Evolutionary conservation across 2,329 filamentous ascomycete species (phyloP).

Genomic region (Phoma sp.): DNA sequence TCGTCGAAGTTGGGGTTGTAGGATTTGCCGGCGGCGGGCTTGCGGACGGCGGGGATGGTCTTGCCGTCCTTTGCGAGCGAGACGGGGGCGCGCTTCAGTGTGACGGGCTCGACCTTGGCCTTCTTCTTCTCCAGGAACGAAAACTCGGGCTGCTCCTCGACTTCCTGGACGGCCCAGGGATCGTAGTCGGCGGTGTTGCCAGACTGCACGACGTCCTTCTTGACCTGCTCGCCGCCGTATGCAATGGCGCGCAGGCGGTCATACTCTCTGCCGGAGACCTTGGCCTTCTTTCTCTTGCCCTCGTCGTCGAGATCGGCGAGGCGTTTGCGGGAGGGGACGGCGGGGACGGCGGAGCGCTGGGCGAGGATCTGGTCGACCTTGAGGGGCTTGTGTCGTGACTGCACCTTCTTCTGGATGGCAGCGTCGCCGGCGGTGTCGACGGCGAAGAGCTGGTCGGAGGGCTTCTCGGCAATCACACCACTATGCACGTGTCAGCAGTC

Average conservation of each 20-base stretch:
- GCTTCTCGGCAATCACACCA: slow-evolving; percentile 83
- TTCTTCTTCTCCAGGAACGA: slow-evolving; percentile 72
- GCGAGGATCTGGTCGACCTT: slow-evolving; percentile 93
- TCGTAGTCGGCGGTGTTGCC: slow-evolving; percentile 71
- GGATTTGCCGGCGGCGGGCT: slow-evolving; percentile 81
- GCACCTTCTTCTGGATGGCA: slow-evolving; percentile 67
- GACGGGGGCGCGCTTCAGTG: slow-evolving; percentile 77
- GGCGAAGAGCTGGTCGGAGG: slow-evolving; percentile 82
- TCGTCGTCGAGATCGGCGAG: slow-evolving; percentile 73
- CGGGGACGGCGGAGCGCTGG: slow-evolving; percentile 79
- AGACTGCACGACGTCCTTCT: slow-evolving; percentile 58
- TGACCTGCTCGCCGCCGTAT: slow-evolving; percentile 66
- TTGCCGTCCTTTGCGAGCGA: slow-evolving; percentile 86
- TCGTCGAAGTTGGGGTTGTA: slow-evolving; percentile 92
- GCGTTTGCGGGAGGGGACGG: slow-evolving; percentile 80
- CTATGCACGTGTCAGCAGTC: slow-evolving; percentile 54
- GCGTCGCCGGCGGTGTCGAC: slow-evolving; percentile 78
- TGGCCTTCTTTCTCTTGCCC: slow-evolving; percentile 74
- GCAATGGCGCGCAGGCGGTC: slow-evolving; percentile 78
- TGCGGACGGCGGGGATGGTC: slow-evolving; percentile 75
- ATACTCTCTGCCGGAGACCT: slow-evolving; percentile 85
- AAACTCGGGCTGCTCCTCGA: slow-evolving; percentile 60
- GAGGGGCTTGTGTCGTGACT: slow-evolving; percentile 76
- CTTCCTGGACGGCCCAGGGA: slow-evolving; percentile 70
- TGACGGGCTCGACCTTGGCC: slow-evolving; percentile 73